Conservation (phyloP, 2,329 filamentous ascomycete species). For the Hawksworthiomyces lignivorus region DNA sequence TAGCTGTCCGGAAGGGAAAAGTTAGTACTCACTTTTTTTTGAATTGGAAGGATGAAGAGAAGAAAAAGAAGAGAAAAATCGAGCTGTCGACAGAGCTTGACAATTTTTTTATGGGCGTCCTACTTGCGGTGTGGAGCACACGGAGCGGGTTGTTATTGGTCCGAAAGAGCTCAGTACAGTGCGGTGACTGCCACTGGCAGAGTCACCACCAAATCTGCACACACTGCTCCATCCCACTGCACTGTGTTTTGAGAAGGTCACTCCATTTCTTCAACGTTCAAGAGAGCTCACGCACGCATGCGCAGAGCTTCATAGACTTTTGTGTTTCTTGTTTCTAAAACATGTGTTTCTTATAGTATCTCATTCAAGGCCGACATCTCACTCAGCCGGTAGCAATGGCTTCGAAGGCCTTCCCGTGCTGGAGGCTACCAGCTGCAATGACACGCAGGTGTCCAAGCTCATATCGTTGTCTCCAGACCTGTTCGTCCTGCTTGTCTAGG, state of each 20-base stretch:
- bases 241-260: no score
- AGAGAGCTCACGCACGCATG: no score
- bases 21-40: slow-evolving; percentile 69
- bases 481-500: no score
- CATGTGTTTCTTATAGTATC: no score
- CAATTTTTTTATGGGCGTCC: slow-evolving; percentile 19
- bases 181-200: no score
- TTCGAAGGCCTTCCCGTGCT: background rate
- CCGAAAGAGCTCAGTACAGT: background rate
- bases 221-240: no score
- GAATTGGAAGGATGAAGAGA: slow-evolving; percentile 92
- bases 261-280: no score
- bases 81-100: slow-evolving; percentile 6
- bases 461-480: no score
- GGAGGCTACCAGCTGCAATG: slow-evolving; percentile 3
- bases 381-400: slow-evolving; percentile 1
- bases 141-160: slow-evolving; percentile 13
- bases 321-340: no score
- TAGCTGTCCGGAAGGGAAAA: slow-evolving; percentile 7
- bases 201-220: no score
- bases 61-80: slow-evolving; percentile 32
- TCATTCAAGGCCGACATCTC: background rate
- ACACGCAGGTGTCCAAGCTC: no score
- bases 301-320: background rate
- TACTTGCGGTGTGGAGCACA: slow-evolving; percentile 1